phyloP scores from a whole-genome alignment of 495 filamentous ascomycete species.

The Aspergillus bridgeri region DNA sequence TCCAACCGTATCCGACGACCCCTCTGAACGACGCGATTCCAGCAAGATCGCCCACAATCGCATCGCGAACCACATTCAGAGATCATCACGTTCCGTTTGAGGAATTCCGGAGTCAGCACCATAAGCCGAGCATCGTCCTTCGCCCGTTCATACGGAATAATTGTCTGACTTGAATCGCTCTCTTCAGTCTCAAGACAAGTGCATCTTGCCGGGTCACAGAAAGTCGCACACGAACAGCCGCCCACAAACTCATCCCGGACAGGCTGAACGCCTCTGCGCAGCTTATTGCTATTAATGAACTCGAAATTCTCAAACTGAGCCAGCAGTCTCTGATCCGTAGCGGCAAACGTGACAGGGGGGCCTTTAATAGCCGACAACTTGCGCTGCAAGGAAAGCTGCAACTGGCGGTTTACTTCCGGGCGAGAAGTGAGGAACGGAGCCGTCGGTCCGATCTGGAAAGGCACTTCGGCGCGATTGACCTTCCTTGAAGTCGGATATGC shows the following conservation, averaged over 20 bases:
- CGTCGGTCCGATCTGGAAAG: slow-evolving; percentile 6
- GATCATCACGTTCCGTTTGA: slow-evolving; percentile 48
- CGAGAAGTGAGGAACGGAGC: slow-evolving; percentile 6
- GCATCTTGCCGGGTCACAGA: slow-evolving; percentile 36
- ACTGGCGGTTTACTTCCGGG: background rate
- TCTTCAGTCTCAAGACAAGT: slow-evolving; percentile 35
- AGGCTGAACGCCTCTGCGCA: slow-evolving; percentile 31
- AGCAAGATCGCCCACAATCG: slow-evolving; percentile 62
- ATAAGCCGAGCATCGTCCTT: slow-evolving; percentile 13
- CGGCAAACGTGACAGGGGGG: slow-evolving; percentile 22
- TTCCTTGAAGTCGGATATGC: slow-evolving; percentile 23
- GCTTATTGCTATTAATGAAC: slow-evolving; percentile 42
- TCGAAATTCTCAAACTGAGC: slow-evolving; percentile 34
- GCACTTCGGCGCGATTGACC: slow-evolving; percentile 14
- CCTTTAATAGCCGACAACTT: slow-evolving; percentile 29
- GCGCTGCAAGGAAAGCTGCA: slow-evolving; percentile 11
- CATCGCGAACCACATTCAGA: slow-evolving; percentile 82
- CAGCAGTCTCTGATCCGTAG: slow-evolving; percentile 21
- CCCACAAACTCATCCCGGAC: slow-evolving; percentile 34
- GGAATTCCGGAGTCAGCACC: slow-evolving; percentile 29
- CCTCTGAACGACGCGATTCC: slow-evolving; percentile 75
- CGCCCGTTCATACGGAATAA: slow-evolving; percentile 35
- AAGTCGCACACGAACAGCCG: slow-evolving; percentile 37
- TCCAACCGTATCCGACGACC: slow-evolving; percentile 72
- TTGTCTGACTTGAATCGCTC: slow-evolving; percentile 30